Evolutionary conservation across 257 asterid species (phyloP).

Genomic region (Lycium barbarum): DNA sequence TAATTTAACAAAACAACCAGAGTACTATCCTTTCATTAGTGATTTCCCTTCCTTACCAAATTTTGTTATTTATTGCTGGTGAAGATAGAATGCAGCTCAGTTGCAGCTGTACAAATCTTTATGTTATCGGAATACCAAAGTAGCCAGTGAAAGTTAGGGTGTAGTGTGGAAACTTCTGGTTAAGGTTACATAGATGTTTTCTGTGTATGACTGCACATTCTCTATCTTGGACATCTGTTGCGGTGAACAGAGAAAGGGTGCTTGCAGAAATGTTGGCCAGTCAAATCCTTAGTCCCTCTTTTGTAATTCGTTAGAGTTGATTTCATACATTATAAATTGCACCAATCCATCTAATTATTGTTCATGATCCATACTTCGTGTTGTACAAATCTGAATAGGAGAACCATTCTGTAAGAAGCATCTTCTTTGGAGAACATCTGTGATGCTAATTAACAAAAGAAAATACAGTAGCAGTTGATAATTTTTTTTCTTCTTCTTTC

Average conservation of each 20-base stretch:
- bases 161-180: not conserved
- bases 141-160: not conserved
- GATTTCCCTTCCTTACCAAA: not conserved
- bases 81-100: not conserved
- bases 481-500: not conserved
- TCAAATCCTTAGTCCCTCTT: not conserved
- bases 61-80: not conserved
- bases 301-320: not conserved
- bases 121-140: not conserved
- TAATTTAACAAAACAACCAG: not conserved
- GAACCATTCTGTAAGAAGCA: not conserved
- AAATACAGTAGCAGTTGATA: not conserved
- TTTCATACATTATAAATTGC: not conserved
- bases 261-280: not conserved
- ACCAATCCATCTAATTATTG: not conserved
- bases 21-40: not conserved
- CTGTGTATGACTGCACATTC: not conserved
- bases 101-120: constrained; percentile 19
- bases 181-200: not conserved
- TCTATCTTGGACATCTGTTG: constrained; percentile 4
- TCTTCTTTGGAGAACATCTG: constrained; percentile 6
- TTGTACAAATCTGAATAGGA: not conserved
- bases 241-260: not conserved
- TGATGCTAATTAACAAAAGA: not conserved
- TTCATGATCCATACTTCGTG: not conserved